A percentile compares a stretch with the other conserved stretches of the same genome.
phyloP scores from a whole-genome alignment of 1,284 basidiomycete genomes.

The Malassezia caprae region DNA sequence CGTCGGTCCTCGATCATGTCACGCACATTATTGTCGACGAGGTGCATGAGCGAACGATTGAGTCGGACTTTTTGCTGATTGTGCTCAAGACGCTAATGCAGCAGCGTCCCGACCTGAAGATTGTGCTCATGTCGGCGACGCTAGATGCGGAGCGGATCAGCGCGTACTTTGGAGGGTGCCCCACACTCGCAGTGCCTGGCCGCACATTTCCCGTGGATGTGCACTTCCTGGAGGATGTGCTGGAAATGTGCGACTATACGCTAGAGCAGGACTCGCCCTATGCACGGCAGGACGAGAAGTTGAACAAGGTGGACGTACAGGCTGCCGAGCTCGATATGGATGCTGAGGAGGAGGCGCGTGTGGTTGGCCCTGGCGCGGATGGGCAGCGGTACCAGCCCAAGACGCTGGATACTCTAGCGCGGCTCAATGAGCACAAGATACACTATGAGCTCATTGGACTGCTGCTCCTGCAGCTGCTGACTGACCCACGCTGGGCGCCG shows the following conservation, averaged over 20 bases:
- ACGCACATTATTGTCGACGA: constrained; percentile 86
- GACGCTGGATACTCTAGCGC: constrained; percentile 71
- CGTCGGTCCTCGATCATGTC: constrained; percentile 79
- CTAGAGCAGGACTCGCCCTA: constrained; percentile 69
- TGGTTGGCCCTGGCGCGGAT: constrained; percentile 53
- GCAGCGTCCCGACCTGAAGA: constrained; percentile 71
- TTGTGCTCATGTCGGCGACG: constrained; percentile 96
- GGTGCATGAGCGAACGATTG: constrained; percentile 87
- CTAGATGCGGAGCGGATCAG: constrained; percentile 86
- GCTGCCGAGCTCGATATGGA: constrained; percentile 53
- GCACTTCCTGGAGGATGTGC: constrained; percentile 80
- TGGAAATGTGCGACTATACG: constrained; percentile 75
- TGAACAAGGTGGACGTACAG: constrained; percentile 51
- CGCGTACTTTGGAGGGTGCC: constrained; percentile 82
- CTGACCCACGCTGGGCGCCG: constrained; percentile 43
- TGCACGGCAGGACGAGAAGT: constrained; percentile 60
- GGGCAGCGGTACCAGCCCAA: constrained; percentile 57
- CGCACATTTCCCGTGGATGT: constrained; percentile 92
- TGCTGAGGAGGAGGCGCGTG: constrained; percentile 72
- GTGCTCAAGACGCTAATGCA: constrained; percentile 79
- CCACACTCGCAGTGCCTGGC: constrained; percentile 67
- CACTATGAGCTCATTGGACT: constrained; percentile 56
- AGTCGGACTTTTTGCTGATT: constrained; percentile 92
- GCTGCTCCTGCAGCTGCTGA: constrained; percentile 76
- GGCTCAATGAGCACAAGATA: constrained; percentile 78